Percentiles rank a stretch among this genome's conserved stretches.
These are phyloP conservation scores for Penicillium freii DNA, from an alignment of 2,329 filamentous ascomycete species.

Conservation along the genomic window DNA sequence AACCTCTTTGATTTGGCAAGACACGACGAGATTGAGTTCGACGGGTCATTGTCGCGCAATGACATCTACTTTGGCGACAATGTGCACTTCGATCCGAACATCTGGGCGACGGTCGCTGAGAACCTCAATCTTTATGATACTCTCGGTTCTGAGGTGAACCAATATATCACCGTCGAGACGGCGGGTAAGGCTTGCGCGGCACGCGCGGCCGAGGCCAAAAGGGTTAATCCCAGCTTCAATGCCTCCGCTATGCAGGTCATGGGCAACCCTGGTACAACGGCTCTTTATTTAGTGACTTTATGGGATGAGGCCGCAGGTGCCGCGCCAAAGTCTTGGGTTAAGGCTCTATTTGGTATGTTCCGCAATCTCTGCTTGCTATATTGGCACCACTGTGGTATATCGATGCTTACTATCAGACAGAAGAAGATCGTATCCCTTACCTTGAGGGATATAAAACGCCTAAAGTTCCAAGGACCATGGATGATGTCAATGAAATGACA, in stretches of 20 bases:
- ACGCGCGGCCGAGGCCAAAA: not conserved
- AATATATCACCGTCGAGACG: not conserved
- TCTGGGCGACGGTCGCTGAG: not conserved
- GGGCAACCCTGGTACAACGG: not conserved
- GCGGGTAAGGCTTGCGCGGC: not conserved
- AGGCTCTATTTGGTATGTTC: not conserved
- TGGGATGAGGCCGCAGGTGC: not conserved
- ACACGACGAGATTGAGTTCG: not conserved
- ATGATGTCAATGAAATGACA: not conserved
- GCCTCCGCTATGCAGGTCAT: not conserved
- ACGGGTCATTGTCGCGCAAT: not conserved
- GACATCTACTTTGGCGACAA: slow-evolving; percentile 5
- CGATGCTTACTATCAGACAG: not conserved
- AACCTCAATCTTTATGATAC: not conserved
- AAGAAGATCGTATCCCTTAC: slow-evolving; percentile 1
- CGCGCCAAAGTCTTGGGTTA: not conserved
- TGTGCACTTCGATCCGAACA: not conserved
- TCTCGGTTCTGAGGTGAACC: not conserved
- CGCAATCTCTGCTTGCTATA: not conserved
- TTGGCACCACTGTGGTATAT: not conserved
- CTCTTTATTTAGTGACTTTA: not conserved
- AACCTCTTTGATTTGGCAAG: slow-evolving; percentile 1
- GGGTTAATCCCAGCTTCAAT: not conserved
- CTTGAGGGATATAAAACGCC: not conserved
- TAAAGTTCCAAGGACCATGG: not conserved